These are phyloP conservation scores for Podospora appendiculata DNA, from an alignment of 495 filamentous ascomycete species.

Conservation along the genomic window DNA sequence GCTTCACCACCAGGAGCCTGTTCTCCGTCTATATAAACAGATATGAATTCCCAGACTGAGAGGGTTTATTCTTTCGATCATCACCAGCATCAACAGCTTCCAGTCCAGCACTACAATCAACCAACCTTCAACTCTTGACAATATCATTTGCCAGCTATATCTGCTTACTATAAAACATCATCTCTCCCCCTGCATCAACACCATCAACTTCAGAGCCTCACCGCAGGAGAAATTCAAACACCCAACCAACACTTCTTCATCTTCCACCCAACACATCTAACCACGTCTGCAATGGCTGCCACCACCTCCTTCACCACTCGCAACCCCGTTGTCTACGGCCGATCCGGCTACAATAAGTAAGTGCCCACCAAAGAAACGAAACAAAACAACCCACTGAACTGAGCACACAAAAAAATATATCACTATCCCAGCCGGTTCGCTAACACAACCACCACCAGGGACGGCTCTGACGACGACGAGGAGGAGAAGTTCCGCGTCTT, in stretches of 20 bases:
- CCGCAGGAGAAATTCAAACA: not conserved
- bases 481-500: constrained; percentile 26
- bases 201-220: no score
- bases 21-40: constrained; percentile 25
- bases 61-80: constrained; percentile 15
- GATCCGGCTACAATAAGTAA: constrained; percentile 42
- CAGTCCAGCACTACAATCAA: constrained; percentile 1
- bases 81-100: constrained; percentile 22
- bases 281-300: constrained; percentile 33
- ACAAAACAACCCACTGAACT: not conserved
- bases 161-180: no score
- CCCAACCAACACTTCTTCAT: constrained; percentile 2
- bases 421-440: no score
- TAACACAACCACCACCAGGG: constrained; percentile 5
- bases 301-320: constrained; percentile 27
- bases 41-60: constrained; percentile 8
- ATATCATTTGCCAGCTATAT: not conserved
- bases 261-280: constrained; percentile 6
- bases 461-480: constrained; percentile 33
- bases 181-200: no score
- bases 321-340: constrained; percentile 52
- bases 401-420: no score
- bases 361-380: constrained; percentile 4
- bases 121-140: constrained; percentile 2
- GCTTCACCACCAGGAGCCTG: no score